These are phyloP conservation scores for Penicillium sp. DNA, from an alignment of 2,329 filamentous ascomycete genomes.

Conservation along the genomic window DNA sequence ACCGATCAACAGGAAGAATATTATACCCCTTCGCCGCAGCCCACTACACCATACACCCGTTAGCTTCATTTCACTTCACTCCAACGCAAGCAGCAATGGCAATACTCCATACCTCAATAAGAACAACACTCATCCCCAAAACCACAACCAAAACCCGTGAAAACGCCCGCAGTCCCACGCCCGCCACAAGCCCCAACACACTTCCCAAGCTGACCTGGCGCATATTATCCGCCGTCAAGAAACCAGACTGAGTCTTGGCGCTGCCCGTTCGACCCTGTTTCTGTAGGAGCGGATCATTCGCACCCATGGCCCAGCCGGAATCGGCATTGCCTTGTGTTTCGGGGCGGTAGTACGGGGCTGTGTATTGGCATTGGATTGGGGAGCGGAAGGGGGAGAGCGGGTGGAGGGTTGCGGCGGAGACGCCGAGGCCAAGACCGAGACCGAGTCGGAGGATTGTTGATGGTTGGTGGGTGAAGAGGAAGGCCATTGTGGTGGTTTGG, in stretches of 20 bases:
- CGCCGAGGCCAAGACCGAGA: slow-evolving; percentile 32
- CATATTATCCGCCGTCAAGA: slow-evolving; percentile 35
- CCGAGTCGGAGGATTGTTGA: slow-evolving; percentile 29
- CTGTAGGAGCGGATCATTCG: slow-evolving; percentile 18
- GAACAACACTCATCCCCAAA: slow-evolving; percentile 41
- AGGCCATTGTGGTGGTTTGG: slow-evolving; percentile 17
- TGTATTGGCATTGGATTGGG: slow-evolving; percentile 38
- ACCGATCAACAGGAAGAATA: slow-evolving; percentile 37
- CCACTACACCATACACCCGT: slow-evolving; percentile 38
- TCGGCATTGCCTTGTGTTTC: slow-evolving; percentile 17
- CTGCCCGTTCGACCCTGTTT: slow-evolving; percentile 25
- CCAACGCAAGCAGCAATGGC: neutral
- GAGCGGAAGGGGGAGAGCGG: slow-evolving; percentile 33
- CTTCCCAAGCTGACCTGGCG: slow-evolving; percentile 44
- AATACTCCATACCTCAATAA: slow-evolving; percentile 37
- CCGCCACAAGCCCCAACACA: slow-evolving; percentile 41
- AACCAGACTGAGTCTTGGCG: slow-evolving; percentile 9
- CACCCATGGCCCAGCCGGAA: slow-evolving; percentile 24
- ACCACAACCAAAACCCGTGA: slow-evolving; percentile 42
- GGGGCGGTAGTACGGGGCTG: slow-evolving; percentile 20
- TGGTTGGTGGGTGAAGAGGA: slow-evolving; percentile 26
- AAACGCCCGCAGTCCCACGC: slow-evolving; percentile 42
- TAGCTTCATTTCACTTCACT: no score
- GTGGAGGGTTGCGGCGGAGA: slow-evolving; percentile 27
- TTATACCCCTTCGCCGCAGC: slow-evolving; percentile 45